Evolutionary conservation across 148 eudicot species (phyloP).

Genomic region (Rhododendron griersonianum): DNA sequence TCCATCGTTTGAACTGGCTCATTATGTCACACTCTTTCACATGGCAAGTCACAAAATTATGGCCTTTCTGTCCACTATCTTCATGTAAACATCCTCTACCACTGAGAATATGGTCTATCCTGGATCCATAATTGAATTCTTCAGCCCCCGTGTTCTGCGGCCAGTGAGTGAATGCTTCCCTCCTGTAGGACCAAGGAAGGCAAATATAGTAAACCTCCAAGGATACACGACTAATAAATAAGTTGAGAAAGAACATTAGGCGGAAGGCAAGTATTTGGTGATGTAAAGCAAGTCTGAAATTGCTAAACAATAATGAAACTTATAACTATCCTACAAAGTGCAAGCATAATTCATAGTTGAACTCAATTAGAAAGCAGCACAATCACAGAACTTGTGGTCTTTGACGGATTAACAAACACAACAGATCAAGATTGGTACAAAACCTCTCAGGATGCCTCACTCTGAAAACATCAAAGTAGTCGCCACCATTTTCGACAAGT

Average conservation of each 20-base stretch:
- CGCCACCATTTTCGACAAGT: conserved; percentile 65
- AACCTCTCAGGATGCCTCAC: conserved; percentile 24
- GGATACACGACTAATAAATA: not conserved
- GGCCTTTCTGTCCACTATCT: conserved; percentile 37
- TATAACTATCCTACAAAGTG: not conserved
- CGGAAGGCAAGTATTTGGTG: not conserved
- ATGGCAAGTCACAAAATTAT: conserved; percentile 68
- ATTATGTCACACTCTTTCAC: conserved; percentile 87
- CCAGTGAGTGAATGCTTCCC: conserved; percentile 92
- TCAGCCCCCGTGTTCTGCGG: conserved; percentile 83
- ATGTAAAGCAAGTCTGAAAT: not conserved
- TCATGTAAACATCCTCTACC: conserved; percentile 76
- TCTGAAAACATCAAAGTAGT: conserved; percentile 61
- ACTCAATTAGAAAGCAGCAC: not conserved
- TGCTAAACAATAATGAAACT: not conserved
- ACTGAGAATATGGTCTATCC: conserved; percentile 91
- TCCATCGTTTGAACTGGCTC: conserved; percentile 71
- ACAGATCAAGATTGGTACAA: not conserved
- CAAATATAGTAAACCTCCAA: too few species aligned
- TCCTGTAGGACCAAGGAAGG: conserved; percentile 32
- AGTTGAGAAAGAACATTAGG: not conserved
- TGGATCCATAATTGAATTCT: conserved; percentile 83
- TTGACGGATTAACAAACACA: not conserved
- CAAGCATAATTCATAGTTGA: not conserved
- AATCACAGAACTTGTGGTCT: not conserved